Base-by-base conservation (phyloP, 768 basidiomycete genomes). In the Mycena chlorophos region DNA sequence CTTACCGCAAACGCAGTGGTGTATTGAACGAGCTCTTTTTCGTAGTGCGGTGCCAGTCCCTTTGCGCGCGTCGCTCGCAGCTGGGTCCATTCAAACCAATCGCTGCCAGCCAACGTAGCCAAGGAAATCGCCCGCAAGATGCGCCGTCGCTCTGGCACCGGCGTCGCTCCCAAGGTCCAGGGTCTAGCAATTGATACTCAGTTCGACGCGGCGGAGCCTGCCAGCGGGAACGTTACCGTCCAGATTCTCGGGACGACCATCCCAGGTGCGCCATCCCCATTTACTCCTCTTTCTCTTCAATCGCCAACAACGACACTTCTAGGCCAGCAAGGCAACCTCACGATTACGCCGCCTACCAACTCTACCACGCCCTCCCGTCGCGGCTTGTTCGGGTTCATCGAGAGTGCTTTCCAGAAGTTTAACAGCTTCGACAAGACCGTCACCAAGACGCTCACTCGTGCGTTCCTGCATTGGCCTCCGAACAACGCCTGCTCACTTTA, bases 51-150 rank as follows among this genome's bases (percentile, higher is more conserved):
- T 25, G 27, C 43, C 27, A 62, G 48, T 50, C 39, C 61, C 26
- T 69, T 61, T 52, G 65, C 52, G 27, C 68, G 54, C 30, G 62
- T 75, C 27, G 65, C 65, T 17, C 52, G 56, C 4, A 63, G 63
- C n/a, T 73, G 70, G 67, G 56, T 63, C 2, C 65, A 69, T 45
- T 61, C 66, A 8, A 61, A 74, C 56, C 73, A 74, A 63, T 63
- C 66, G 0, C 31, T 72, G 2, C 67, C 70, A 1, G 54, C 46
- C 5, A 28, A 38, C 25, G 48, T 69, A 8, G 59, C 63, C 1
- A 39, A 57, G 14, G 20, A 5, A 13, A 46, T 46, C n/a, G 45
- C 8, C 12, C 23, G 23, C 20, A 54, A 57, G n/a, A 42, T 69
- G 19, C 29, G 59, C 10, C 64, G 65, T 19, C 63, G 68, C 4